Evolutionary conservation across 2,329 filamentous ascomycete genomes (phyloP).

Genomic region (Botrytis tulipae): DNA sequence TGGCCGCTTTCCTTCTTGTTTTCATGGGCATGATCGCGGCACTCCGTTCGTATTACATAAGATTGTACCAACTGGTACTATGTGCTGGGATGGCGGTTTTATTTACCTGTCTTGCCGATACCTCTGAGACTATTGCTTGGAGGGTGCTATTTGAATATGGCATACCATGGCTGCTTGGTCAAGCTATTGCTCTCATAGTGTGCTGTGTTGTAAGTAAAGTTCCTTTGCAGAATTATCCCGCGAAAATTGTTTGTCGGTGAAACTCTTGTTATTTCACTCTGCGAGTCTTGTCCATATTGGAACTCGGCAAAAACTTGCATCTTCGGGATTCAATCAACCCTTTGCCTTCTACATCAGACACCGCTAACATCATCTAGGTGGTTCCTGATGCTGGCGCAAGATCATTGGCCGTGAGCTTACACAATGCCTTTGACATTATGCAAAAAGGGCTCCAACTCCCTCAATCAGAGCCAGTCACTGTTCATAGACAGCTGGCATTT

Average conservation of each 20-base stretch:
- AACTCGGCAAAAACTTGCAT: not conserved
- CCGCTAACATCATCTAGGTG: conserved; percentile 33
- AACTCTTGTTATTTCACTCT: not conserved
- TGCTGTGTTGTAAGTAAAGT: conserved; percentile 40
- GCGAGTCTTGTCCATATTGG: not conserved
- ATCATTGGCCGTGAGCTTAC: conserved; percentile 48
- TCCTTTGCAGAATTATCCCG: not conserved
- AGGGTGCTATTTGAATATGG: conserved; percentile 51
- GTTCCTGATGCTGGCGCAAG: conserved; percentile 57
- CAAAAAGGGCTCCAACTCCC: conserved; percentile 44
- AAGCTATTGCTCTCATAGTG: conserved; percentile 51
- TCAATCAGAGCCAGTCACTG: conserved; percentile 38
- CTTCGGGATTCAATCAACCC: not conserved
- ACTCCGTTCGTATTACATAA: conserved; percentile 54
- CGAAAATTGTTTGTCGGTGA: not conserved
- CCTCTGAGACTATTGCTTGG: conserved; percentile 48
- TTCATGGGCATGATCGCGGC: conserved; percentile 53
- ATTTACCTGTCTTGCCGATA: conserved; percentile 53
- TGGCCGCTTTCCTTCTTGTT: conserved; percentile 54
- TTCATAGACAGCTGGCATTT: conserved; percentile 48
- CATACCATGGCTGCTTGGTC: conserved; percentile 55
- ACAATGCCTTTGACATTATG: conserved; percentile 49
- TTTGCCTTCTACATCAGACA: not conserved
- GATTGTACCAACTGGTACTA: conserved; percentile 55
- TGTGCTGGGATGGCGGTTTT: conserved; percentile 55